Evolutionary conservation across 305 asterid species (phyloP), one percentile per base, ranked within the genome.

Genomic region (Plantago coronopus): DNA sequence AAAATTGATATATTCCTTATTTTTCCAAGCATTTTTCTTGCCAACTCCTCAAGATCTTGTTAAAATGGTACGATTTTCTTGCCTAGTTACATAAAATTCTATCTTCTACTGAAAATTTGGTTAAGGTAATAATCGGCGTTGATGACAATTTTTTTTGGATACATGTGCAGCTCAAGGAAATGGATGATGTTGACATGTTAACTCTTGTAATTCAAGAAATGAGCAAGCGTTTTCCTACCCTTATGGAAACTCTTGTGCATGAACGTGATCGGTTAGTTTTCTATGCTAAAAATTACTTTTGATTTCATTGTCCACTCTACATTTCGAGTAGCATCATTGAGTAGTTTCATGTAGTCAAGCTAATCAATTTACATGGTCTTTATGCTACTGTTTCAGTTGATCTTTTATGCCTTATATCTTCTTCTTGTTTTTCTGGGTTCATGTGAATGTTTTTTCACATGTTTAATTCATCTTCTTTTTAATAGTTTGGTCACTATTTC

Each of bases 181-280:
- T 89, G 98, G 91, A 89, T 70, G 96, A 89, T 62, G 81, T 76
- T 21, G 95, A 93, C 82, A 83, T 89, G 97, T 67, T 89, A 67
- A 93, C 97, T 56, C 89, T 89, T 46, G 83, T 81, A 70, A 82
- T 93, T 77, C 96, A 93, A 71, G 95, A 87, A 76, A 85, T 87
- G 95, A 82, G 97, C 87, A 85, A 89, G 74, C 74, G 75, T 53
- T 78, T 81, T 72, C 97, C 97, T 7, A 85, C 91, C 44, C 79
- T 87, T 15, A 85, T 84, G 97, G 93, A 88, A 74, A 87, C 91
- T 54, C 89, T 90, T 54, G 91, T 90, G 61, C 85, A 78, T 60
- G 97, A 90, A 66, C 93, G 96, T 11, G 97, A 90, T 69, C 88
- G 72, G 97, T 87, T 72, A 80, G 86, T 29, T 45, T 45, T 62